Base-by-base conservation (phyloP, 345 rosid genomes). In the Chamaenerion angustifolium region DNA sequence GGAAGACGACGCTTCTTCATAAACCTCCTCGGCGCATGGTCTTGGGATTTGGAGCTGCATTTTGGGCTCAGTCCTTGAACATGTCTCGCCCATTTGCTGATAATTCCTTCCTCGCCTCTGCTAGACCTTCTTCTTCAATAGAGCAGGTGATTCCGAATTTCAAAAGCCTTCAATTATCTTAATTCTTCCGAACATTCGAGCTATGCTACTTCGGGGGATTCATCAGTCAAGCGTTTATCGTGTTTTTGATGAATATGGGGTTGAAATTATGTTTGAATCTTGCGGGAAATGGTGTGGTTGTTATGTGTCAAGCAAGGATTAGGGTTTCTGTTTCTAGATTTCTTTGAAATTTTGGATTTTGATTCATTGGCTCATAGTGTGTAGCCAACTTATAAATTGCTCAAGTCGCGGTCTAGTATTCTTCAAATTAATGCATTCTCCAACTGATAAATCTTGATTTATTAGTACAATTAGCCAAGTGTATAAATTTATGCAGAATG, bases 71-170 rank as follows among this genome's bases (percentile, higher is more conserved):
- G 58, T 64, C 56, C 43, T 52, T 74, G 74, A 71, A 54, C 63
- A 76, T 68, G 79, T 73, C 74, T 43, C 67, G 66, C 44, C 51
- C 43, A 14, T 25, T 51, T 56, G 72, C 67, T 42, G 63, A 64
- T 55, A 85, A 69, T 3, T 66, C 76, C 25, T 82, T 74, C 73
- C 57, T 77, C 27, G 95, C 90, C 63, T 82, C 82, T 16, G 97
- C 95, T 1, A 83, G 81, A 56, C 83, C 74, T 55, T 74, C 76
- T 40, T 56, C 61, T 10, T 40, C 75, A 21, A 56, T 85, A 45
- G 97, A 82, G 58, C 70, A 80, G 97, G 90, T 89, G 11, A 52
- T n/a, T 55, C 48, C 58, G 46, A 49, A 27, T 17, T 31, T 56
- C 42, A 11, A 45, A 19, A 41, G 2, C 27, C 8, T 51, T 48